Evolutionary conservation across 176 grass and related monocot species (phyloP).

Genomic region (Phragmites australis): DNA sequence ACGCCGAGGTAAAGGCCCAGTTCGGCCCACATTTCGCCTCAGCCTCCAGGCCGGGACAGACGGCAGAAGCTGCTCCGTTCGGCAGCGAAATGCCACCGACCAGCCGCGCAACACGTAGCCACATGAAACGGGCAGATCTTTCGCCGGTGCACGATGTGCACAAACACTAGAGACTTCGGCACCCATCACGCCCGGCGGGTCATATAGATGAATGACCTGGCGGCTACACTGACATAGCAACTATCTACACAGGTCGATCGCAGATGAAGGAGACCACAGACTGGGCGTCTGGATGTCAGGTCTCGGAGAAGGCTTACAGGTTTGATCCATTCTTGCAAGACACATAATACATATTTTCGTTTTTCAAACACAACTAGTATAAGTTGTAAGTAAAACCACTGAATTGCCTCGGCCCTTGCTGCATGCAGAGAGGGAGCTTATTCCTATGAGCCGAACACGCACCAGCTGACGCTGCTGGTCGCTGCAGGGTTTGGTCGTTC

Average conservation of each 20-base stretch:
- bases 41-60: too few relatives aligned
- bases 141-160: too few relatives aligned
- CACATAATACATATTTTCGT: neutral
- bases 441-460: conserved; percentile 13
- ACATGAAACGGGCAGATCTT: too few relatives aligned
- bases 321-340: neutral
- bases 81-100: too few relatives aligned
- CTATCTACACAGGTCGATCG: too few relatives aligned
- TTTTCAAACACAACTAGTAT: neutral
- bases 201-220: too few relatives aligned
- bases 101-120: too few relatives aligned
- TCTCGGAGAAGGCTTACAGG: neutral
- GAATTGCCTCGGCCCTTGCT: neutral
- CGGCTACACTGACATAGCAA: too few relatives aligned
- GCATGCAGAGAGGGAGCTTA: conserved; percentile 30
- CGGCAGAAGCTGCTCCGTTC: too few relatives aligned
- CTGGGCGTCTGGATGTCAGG: neutral
- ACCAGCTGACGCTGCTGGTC: neutral
- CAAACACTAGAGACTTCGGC: too few relatives aligned
- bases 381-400: neutral
- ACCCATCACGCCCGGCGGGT: too few relatives aligned
- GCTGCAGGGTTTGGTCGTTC: neutral
- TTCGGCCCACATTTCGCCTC: neutral
- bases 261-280: neutral
- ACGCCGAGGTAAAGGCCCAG: neutral